Evolutionary conservation across 2,329 filamentous ascomycete species (phyloP).

Genomic region (Fusarium nematophilum): DNA sequence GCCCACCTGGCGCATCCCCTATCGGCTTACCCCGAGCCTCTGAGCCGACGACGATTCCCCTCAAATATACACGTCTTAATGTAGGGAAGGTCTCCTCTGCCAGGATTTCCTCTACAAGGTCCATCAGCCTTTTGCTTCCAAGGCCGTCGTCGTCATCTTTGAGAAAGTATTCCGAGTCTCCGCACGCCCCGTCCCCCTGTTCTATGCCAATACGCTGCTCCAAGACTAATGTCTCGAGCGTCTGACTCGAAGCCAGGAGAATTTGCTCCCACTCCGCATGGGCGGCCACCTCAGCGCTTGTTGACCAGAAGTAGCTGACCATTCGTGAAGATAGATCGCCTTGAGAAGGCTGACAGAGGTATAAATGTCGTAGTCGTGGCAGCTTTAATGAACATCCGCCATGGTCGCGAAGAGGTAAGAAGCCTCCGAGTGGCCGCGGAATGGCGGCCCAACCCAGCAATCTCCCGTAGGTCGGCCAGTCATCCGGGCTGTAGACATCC

Average conservation of each 20-base stretch:
- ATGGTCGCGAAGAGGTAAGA: not conserved
- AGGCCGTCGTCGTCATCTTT: constrained; percentile 1
- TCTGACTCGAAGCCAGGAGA: not conserved
- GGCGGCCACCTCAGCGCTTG: not conserved
- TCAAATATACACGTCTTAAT: constrained; percentile 10
- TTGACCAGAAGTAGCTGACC: constrained; percentile 21
- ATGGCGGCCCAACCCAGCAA: not conserved
- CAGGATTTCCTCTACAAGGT: not conserved
- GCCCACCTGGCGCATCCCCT: too few species aligned
- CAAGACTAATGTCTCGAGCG: constrained; percentile 21
- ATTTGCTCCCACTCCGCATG: constrained; percentile 8
- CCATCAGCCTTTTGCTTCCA: not conserved
- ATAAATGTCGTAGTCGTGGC: not conserved
- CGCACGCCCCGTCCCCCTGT: constrained; percentile 1
- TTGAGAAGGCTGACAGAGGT: constrained; percentile 9
- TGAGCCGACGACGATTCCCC: too few species aligned
- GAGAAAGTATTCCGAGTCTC: not conserved
- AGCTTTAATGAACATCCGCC: not conserved
- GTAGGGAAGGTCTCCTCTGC: not conserved
- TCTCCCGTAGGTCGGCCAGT: too few species aligned
- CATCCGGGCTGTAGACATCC: too few species aligned
- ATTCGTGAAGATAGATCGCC: too few species aligned
- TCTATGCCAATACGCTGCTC: constrained; percentile 24
- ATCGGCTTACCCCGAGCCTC: too few species aligned
- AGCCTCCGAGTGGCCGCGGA: constrained; percentile 14